Conservation (phyloP, 23 red algal species). For the Chondrus crispus region DNA sequence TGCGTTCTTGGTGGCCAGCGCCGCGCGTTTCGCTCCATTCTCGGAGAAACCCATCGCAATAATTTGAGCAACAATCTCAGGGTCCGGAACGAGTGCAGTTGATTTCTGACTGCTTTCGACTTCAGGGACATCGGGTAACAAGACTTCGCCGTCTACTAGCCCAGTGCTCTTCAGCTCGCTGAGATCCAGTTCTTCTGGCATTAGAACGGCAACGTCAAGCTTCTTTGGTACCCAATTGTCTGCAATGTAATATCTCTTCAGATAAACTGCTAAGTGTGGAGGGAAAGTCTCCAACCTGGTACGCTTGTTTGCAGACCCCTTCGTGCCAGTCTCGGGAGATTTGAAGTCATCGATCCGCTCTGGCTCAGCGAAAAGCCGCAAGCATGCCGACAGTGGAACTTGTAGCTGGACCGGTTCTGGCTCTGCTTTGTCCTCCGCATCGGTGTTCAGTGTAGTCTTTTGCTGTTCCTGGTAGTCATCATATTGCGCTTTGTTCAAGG, state of each 20-base stretch:
- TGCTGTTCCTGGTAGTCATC: conserved; percentile 70
- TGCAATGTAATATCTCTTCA: conserved; percentile 78
- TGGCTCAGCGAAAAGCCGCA: conserved; percentile 1
- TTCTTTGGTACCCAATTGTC: conserved; percentile 96
- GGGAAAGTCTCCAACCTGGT: conserved; percentile 64
- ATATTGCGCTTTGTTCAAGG: conserved; percentile 56
- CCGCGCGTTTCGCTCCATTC: conserved; percentile 74
- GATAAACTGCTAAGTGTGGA: conserved; percentile 61
- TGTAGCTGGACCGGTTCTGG: conserved; percentile 50
- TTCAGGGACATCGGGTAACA: conserved; percentile 41
- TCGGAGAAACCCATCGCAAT: conserved; percentile 82
- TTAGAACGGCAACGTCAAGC: conserved; percentile 72
- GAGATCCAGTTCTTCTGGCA: conserved; percentile 70
- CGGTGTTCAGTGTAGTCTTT: conserved; percentile 32
- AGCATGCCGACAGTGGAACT: conserved; percentile 64
- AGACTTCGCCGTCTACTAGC: conserved; percentile 33
- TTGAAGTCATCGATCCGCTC: conserved; percentile 36
- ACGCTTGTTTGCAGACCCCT: conserved; percentile 50
- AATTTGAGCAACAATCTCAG: conserved; percentile 58
- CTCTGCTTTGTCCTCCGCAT: conserved; percentile 41
- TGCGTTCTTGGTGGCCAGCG: conserved; percentile 58
- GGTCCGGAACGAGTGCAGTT: conserved; percentile 41
- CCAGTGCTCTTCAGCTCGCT: conserved; percentile 45
- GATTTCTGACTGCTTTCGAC: background rate
- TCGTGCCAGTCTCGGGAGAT: conserved; percentile 49